These are phyloP conservation scores for Hyaloscypha variabilis DNA, from an alignment of 495 filamentous ascomycete genomes.

Conservation along the genomic window DNA sequence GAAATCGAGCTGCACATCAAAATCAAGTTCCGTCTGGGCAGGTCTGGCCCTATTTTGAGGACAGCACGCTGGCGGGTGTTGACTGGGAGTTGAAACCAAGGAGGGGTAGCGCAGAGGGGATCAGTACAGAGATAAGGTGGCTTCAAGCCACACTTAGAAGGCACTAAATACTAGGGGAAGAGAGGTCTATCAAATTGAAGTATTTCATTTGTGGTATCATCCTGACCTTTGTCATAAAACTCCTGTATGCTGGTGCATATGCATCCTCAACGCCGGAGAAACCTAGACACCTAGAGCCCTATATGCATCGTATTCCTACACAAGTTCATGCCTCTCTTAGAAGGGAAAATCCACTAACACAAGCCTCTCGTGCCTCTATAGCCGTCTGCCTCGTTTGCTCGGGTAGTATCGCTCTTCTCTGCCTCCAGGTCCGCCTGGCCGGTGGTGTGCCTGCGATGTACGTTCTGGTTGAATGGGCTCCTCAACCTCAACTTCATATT, in stretches of 20 bases:
- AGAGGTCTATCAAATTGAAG: neutral
- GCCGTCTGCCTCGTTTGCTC: slow-evolving; percentile 17
- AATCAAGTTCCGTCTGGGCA: slow-evolving; percentile 3
- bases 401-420: slow-evolving; percentile 20
- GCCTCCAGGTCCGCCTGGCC: slow-evolving; percentile 14
- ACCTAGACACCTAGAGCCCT: neutral
- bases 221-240: neutral
- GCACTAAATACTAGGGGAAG: neutral
- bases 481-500: slow-evolving; percentile 70
- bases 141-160: neutral
- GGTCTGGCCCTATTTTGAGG: neutral
- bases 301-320: neutral
- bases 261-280: neutral
- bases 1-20: neutral
- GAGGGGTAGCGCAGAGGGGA: neutral
- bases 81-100: neutral
- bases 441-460: neutral
- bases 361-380: neutral
- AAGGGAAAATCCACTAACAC: neutral
- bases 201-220: neutral
- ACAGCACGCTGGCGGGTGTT: neutral
- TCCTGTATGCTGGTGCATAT: neutral
- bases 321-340: neutral
- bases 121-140: neutral
- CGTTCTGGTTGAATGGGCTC: slow-evolving; percentile 41